Evolutionary conservation across 208 protist species (phyloP), one percentile per base, ranked within the genome.

Genomic region (Trypanosoma rangeli): DNA sequence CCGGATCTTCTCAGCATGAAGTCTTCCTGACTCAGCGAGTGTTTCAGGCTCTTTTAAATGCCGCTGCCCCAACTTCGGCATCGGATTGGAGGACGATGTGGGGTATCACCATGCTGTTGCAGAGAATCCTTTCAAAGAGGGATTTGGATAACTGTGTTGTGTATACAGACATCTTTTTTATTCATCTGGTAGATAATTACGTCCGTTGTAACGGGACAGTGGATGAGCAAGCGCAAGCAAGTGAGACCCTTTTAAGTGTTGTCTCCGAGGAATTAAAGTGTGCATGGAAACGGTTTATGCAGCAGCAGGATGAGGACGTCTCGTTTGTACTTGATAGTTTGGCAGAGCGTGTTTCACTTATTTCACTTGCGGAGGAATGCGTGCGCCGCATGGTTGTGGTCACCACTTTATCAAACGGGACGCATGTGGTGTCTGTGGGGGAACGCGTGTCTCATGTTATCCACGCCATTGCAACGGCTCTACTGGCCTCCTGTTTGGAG

Each of bases 131-230:
- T 0, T 68, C 78, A 0, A 70, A 77, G 48, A 83, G 80, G 15
- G 33, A 56, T 29, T 65, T 64, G 60, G 74, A 84, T 44, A 73
- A 76, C 73, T 44, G 49, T 4, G 61, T 86, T 4, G n/a, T 71
- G 31, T 95, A 88, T 74, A 93, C 86, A 0, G 90, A 95, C 52
- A 35, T 72, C 5, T 95, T 93, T 67, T 93, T 93, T 49, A 61
- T 92, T 28, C 56, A 85, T 4, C 74, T 94, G 5, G 79, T 81
- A 1, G 70, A 84, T 16, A 31, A 66, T 63, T 85, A 87, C 52
- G 46, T 67, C 2, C 44, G 20, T 48, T n/a, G 7, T 50, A 53
- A 68, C 53, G 71, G 48, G 5, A 63, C 59, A 29, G 18, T 8
- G 29, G 74, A 66, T 35, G 74, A 71, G 5, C 52, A 60, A 50